phyloP scores from a whole-genome alignment of 148 eudicot genomes.

The Rhododendron vialii region DNA sequence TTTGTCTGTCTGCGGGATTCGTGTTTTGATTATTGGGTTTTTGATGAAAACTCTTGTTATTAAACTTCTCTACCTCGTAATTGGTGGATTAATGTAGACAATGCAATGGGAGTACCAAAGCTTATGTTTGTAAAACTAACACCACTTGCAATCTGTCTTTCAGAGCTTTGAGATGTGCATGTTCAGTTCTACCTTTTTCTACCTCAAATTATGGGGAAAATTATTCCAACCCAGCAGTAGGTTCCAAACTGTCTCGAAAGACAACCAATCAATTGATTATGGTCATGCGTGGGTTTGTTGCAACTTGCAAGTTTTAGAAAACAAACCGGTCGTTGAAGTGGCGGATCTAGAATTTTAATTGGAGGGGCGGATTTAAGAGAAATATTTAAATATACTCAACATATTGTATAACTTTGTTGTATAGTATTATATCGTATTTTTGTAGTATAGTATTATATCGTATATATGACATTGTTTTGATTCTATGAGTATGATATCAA shows the following conservation, averaged over 20 bases:
- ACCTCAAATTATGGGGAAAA: not conserved
- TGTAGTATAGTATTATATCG: no score
- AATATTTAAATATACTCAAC: no score
- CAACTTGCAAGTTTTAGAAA: no score
- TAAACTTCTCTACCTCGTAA: not conserved
- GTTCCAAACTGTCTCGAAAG: not conserved
- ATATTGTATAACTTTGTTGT: no score
- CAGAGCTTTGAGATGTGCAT: not conserved
- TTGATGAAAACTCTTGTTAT: not conserved
- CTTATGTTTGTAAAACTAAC: not conserved
- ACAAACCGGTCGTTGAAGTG: not conserved
- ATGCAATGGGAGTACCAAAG: not conserved
- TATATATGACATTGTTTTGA: no score
- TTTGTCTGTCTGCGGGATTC: not conserved
- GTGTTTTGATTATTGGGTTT: not conserved
- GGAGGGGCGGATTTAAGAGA: no score
- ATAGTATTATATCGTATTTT: no score
- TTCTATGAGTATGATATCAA: no score
- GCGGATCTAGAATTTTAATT: not conserved
- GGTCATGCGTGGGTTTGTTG: no score
- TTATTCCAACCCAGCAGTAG: not conserved
- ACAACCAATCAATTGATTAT: not conserved
- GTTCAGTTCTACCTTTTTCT: not conserved
- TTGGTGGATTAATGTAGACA: not conserved
- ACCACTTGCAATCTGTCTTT: not conserved